Percentiles rank a stretch among this genome's conserved stretches.
phyloP scores from a whole-genome alignment of 805 yeast species.

The Nakazawaea laoshanensis region DNA sequence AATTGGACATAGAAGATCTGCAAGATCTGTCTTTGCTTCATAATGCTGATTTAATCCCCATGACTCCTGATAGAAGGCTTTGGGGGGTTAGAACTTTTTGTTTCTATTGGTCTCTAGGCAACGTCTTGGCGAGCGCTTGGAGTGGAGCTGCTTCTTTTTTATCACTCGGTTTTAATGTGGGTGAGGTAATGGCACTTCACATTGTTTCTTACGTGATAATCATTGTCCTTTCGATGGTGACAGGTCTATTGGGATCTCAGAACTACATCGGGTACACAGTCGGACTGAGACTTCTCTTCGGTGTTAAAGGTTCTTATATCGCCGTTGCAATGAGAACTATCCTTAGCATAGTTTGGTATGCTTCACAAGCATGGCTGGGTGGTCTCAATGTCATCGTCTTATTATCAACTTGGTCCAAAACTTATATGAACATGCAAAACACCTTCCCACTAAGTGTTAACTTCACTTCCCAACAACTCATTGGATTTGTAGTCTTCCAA shows the following conservation, averaged over 20 bases:
- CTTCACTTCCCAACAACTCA: slow-evolving; percentile 31
- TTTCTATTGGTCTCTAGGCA: slow-evolving; percentile 17
- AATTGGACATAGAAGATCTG: no score
- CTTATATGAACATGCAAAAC: slow-evolving; percentile 28
- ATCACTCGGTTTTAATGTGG: slow-evolving; percentile 33
- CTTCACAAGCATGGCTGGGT: slow-evolving; percentile 37
- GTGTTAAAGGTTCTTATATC: slow-evolving; percentile 33
- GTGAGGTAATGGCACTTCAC: slow-evolving; percentile 37
- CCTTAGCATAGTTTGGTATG: slow-evolving; percentile 37
- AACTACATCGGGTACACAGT: slow-evolving; percentile 43
- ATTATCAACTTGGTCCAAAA: slow-evolving; percentile 28
- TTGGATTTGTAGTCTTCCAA: slow-evolving; percentile 36
- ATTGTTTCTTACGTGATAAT: slow-evolving; percentile 35
- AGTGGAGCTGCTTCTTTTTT: slow-evolving; percentile 35
- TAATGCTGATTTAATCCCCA: slow-evolving; percentile 26
- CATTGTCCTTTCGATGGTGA: slow-evolving; percentile 36
- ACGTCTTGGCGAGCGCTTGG: slow-evolving; percentile 32
- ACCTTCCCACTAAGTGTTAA: slow-evolving; percentile 27
- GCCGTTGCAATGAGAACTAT: slow-evolving; percentile 35
- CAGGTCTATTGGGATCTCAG: slow-evolving; percentile 36
- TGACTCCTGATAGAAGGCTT: slow-evolving; percentile 24
- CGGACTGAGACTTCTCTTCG: slow-evolving; percentile 33
- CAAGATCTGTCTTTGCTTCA: no score
- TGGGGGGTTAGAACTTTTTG: slow-evolving; percentile 23
- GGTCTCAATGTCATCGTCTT: slow-evolving; percentile 32